Evolutionary conservation across 2,329 filamentous ascomycete genomes (phyloP).

Genomic region (Myriangium duriaei): DNA sequence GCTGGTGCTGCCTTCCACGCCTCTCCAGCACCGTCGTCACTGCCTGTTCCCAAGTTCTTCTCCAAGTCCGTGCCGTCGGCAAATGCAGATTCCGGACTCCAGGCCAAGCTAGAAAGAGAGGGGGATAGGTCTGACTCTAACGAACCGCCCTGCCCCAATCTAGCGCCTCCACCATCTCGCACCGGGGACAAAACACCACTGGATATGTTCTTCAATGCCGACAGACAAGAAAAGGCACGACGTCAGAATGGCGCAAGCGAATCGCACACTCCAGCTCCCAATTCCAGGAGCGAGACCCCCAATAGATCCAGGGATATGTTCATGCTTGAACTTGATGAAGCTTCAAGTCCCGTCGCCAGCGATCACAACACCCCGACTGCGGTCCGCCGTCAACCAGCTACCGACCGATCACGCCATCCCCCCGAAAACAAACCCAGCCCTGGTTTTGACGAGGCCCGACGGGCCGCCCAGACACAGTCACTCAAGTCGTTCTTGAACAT

Average conservation of each 20-base stretch:
- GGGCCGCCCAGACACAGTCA: slow-evolving; percentile 33
- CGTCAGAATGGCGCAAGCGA: slow-evolving; percentile 19
- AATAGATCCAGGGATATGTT: slow-evolving; percentile 37
- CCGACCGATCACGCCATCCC: slow-evolving; percentile 21
- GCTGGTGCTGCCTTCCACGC: slow-evolving; percentile 91
- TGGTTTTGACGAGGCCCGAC: slow-evolving; percentile 31
- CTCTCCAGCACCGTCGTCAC: slow-evolving; percentile 77
- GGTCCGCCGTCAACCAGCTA: slow-evolving; percentile 14
- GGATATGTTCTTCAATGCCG: slow-evolving; percentile 81
- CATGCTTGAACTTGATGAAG: slow-evolving; percentile 54
- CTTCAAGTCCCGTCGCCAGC: slow-evolving; percentile 20
- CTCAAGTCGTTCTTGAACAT: slow-evolving; percentile 32
- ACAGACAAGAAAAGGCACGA: slow-evolving; percentile 62
- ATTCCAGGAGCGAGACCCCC: slow-evolving; percentile 6
- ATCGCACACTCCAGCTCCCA: slow-evolving; percentile 1
- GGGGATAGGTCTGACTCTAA: slow-evolving; percentile 25
- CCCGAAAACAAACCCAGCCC: slow-evolving; percentile 19
- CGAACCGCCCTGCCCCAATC: slow-evolving; percentile 9
- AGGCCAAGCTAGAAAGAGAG: slow-evolving; percentile 32
- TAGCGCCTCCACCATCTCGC: slow-evolving; percentile 14
- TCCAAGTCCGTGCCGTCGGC: slow-evolving; percentile 63
- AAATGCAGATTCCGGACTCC: slow-evolving; percentile 32
- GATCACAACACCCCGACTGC: slow-evolving; percentile 15
- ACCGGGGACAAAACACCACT: slow-evolving; percentile 60
- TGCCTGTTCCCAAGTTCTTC: slow-evolving; percentile 83